phyloP scores from a whole-genome alignment of 192 early-diverging fungal species.

The Podila epicladia region DNA sequence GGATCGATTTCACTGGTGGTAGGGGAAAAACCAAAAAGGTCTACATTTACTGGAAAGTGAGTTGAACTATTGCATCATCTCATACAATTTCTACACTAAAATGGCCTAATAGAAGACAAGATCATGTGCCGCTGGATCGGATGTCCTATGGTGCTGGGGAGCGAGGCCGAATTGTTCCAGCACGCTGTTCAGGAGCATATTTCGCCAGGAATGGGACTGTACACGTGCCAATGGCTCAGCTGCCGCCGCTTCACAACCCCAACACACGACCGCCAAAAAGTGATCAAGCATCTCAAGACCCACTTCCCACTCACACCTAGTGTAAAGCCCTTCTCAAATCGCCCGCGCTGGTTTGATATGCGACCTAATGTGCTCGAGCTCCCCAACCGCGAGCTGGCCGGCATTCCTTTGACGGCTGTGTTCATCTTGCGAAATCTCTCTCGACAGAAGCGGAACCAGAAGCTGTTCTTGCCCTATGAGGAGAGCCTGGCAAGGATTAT shows the following conservation, averaged over 20 bases:
- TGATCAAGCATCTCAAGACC: conserved; percentile 60
- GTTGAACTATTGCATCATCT: too few species aligned
- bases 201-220: conserved; percentile 33
- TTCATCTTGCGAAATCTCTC: conserved; percentile 63
- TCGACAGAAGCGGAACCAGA: conserved; percentile 52
- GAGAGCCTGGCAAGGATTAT: conserved; percentile 56
- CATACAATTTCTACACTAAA: not conserved
- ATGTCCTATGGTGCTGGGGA: conserved; percentile 53
- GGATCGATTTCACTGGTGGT: conserved; percentile 51
- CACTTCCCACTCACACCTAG: conserved; percentile 60
- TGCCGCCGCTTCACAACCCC: conserved; percentile 53
- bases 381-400: conserved; percentile 48
- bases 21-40: not conserved
- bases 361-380: conserved; percentile 53
- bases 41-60: too few species aligned
- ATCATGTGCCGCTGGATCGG: conserved; percentile 60
- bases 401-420: conserved; percentile 67
- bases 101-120: conserved; percentile 28
- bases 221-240: conserved; percentile 61
- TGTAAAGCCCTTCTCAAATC: conserved; percentile 35
- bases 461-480: conserved; percentile 62
- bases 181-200: conserved; percentile 64
- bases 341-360: conserved; percentile 41
- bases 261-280: conserved; percentile 34
- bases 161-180: conserved; percentile 53